Evolutionary conservation across 805 yeast genomes (phyloP), one percentile per base, ranked within the genome.

Genomic region (Saccharomycopsis malanga): DNA sequence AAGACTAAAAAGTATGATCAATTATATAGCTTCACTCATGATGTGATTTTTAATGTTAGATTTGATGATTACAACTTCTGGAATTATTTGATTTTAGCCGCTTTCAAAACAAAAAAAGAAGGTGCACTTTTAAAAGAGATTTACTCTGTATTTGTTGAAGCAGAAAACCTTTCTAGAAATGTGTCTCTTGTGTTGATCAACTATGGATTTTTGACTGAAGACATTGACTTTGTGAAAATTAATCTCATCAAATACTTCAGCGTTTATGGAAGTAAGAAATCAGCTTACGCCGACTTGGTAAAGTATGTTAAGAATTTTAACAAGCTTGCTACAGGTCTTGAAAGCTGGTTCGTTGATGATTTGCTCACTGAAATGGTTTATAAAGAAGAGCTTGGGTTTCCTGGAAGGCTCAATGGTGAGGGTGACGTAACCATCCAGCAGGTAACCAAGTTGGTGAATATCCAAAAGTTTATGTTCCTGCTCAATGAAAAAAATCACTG

Each of bases 1-100:
- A 56, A 62, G 14, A 27, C 62, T 5, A 64, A 71, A 44, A 54
- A 69, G 2, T 78, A 78, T 75, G 63, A 64, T 0, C 51, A 57
- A 10, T 61, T 87, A 12, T 68, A 57, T 52, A 61, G 67, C 0
- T 65, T 66, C 50, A 64, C 78, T 39, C 36, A 58, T 4, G 50
- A 56, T 3, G 67, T 77, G 12, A 60, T 87, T 29, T 65, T 71
- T 15, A 66, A 64, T 3, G 64, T 72, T 21, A 61, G 69, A 7
- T 72, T 83, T 46, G 87, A 89, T 61, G 95, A 88, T 60, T 89
- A 77, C 69, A 74, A 76, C 48, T 77, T 87, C 34, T 87, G 94
- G 86, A 74, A 78, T 54, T 65, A 69, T 15, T 62, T 74, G 42
- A 70, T 77, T 18, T 64, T 68, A 39, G 65, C 88, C 2, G 70